Percentiles rank a stretch among this genome's conserved stretches.
Evolutionary conservation across 139 green algal species (phyloP).

Genomic region (Auxenochlorella pyrenoidosa): DNA sequence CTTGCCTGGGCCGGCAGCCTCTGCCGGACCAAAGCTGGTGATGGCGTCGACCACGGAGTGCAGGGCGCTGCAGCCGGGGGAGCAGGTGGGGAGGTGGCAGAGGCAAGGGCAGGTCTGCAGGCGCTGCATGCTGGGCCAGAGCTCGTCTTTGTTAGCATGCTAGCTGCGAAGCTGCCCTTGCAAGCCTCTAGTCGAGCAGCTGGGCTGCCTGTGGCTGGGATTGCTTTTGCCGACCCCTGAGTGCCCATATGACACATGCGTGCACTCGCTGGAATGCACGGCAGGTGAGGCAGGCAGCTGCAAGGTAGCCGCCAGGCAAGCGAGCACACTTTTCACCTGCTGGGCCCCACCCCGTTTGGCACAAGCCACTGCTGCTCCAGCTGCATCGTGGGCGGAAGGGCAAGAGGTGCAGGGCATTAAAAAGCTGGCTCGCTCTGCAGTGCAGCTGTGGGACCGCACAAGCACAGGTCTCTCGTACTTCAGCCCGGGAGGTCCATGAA

Average conservation of each 20-base stretch:
- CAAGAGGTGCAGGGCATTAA: neutral
- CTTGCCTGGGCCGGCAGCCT: neutral
- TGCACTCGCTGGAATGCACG: no score
- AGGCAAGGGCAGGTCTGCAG: neutral
- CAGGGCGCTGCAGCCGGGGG: neutral
- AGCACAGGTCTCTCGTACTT: no score
- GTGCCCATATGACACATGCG: no score
- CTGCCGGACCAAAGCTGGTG: neutral
- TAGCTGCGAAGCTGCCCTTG: no score
- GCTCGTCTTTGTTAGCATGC: no score
- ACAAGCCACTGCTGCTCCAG: constrained; percentile 32
- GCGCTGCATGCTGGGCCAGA: neutral
- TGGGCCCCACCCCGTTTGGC: neutral
- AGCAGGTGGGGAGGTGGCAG: neutral
- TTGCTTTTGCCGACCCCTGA: no score
- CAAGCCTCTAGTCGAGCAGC: no score
- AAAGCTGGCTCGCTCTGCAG: no score
- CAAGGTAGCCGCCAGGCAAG: neutral
- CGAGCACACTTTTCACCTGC: neutral
- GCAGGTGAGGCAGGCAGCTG: no score
- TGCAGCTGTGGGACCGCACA: no score
- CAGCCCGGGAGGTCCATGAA: no score
- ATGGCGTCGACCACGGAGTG: constrained; percentile 5
- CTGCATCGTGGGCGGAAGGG: neutral
- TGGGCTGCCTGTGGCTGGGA: no score